phyloP scores from a whole-genome alignment of 2,329 filamentous ascomycete genomes.

The Claviceps sp. region DNA sequence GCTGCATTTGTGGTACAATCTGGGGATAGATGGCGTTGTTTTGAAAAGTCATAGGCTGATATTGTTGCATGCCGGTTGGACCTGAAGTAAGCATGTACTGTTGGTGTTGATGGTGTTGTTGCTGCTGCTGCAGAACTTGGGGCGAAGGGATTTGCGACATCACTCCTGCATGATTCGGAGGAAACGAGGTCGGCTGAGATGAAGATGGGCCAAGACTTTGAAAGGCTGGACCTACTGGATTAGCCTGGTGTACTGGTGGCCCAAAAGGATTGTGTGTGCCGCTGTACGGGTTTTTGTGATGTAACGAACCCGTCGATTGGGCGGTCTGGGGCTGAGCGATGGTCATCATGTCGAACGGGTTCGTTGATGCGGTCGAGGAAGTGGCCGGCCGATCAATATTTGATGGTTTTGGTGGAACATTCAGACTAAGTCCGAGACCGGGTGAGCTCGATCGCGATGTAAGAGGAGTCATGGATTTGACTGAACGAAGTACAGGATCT shows the following conservation, averaged over 20 bases:
- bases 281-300: constrained; percentile 41
- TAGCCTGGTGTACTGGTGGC: constrained; percentile 25
- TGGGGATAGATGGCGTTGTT: constrained; percentile 30
- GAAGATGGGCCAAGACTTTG: constrained; percentile 58
- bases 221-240: constrained; percentile 52
- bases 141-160: background rate
- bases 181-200: constrained; percentile 36
- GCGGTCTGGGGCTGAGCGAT: constrained; percentile 45
- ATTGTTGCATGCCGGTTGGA: constrained; percentile 27
- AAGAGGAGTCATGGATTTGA: constrained; percentile 42
- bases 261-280: constrained; percentile 60
- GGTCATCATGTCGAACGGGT: constrained; percentile 53
- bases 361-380: constrained; percentile 39
- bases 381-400: constrained; percentile 22
- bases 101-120: constrained; percentile 25
- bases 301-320: constrained; percentile 49
- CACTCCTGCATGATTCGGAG: constrained; percentile 53
- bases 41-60: constrained; percentile 24
- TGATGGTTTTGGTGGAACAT: constrained; percentile 14
- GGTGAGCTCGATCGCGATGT: constrained; percentile 21
- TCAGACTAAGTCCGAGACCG: constrained; percentile 20
- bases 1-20: constrained; percentile 19
- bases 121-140: constrained; percentile 18
- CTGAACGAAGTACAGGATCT: constrained; percentile 32
- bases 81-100: constrained; percentile 27